Conservation (phyloP, 1,284 basidiomycete species). For the Pascua sp. region DNA sequence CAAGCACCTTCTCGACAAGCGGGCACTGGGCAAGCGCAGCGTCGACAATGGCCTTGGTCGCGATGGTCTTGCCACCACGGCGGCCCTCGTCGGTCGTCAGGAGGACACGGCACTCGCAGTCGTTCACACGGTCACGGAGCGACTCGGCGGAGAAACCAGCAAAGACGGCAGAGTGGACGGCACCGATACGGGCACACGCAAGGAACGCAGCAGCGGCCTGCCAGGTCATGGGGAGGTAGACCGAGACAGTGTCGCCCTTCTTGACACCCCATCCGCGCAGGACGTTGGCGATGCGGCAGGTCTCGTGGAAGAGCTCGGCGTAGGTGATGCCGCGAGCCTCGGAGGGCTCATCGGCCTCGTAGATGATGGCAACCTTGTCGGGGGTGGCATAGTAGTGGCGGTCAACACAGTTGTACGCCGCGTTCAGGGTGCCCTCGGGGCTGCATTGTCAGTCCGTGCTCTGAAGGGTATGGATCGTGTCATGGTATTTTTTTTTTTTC, state of each 20-base stretch:
- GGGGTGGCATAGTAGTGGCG: constrained; percentile 78
- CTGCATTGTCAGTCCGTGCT: constrained; percentile 19
- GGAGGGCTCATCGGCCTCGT: constrained; percentile 93
- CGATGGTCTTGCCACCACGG: constrained; percentile 90
- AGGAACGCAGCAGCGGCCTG: constrained; percentile 93
- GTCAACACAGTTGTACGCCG: constrained; percentile 96
- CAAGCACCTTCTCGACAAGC: constrained; percentile 83
- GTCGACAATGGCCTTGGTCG: constrained; percentile 90
- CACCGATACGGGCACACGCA: constrained; percentile 94
- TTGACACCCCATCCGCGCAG: constrained; percentile 86
- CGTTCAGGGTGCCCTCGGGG: constrained; percentile 82
- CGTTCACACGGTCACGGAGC: constrained; percentile 85
- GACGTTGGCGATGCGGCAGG: constrained; percentile 85
- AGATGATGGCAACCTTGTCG: constrained; percentile 94
- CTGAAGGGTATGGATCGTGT: no score
- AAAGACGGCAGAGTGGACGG: constrained; percentile 97
- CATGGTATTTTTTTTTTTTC: no score
- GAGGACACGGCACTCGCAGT: constrained; percentile 84
- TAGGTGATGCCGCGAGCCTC: constrained; percentile 76
- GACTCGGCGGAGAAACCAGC: constrained; percentile 98
- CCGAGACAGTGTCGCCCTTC: constrained; percentile 91
- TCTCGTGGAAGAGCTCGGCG: constrained; percentile 81
- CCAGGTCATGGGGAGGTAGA: constrained; percentile 69
- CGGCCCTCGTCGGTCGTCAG: constrained; percentile 95
- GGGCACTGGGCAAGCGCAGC: constrained; percentile 83